phyloP scores from a whole-genome alignment of 2,329 filamentous ascomycete genomes.

The Magnaporthiopsis rhizophila region DNA sequence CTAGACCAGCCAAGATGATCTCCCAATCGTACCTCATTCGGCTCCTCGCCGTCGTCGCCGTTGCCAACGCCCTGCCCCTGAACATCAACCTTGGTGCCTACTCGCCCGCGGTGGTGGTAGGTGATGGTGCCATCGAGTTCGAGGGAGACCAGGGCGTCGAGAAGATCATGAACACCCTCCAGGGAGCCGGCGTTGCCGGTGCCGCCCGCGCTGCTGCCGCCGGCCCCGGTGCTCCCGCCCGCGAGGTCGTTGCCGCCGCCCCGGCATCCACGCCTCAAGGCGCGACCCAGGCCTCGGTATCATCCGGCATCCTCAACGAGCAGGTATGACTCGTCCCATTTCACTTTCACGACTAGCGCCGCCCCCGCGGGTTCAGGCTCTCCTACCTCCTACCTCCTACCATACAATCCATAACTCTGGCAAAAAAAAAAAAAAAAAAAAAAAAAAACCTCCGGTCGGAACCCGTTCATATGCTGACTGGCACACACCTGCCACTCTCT shows the following conservation, averaged over 20 bases:
- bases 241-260: conserved; percentile 10
- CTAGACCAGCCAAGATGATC: conserved; percentile 1
- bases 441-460: not conserved
- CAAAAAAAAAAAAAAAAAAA: too few relatives aligned
- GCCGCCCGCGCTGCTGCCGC: conserved; percentile 22
- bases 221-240: conserved; percentile 13
- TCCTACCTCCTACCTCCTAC: not conserved
- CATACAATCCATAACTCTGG: conserved; percentile 8
- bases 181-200: conserved; percentile 35
- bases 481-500: conserved; percentile 22
- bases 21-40: conserved; percentile 6
- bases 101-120: conserved; percentile 33
- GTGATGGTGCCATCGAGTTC: conserved; percentile 39
- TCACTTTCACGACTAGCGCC: not conserved
- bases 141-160: conserved; percentile 36
- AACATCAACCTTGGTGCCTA: conserved; percentile 29
- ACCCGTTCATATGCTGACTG: not conserved
- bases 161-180: conserved; percentile 32
- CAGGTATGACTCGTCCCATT: conserved; percentile 21
- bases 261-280: conserved; percentile 8
- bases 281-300: conserved; percentile 13
- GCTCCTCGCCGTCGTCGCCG: conserved; percentile 9
- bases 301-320: conserved; percentile 22
- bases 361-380: not conserved
- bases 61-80: conserved; percentile 10